A percentile compares a stretch with the other conserved stretches of the same genome.
Conservation (phyloP, 345 rosid species). For the Lepidium didymum region DNA sequence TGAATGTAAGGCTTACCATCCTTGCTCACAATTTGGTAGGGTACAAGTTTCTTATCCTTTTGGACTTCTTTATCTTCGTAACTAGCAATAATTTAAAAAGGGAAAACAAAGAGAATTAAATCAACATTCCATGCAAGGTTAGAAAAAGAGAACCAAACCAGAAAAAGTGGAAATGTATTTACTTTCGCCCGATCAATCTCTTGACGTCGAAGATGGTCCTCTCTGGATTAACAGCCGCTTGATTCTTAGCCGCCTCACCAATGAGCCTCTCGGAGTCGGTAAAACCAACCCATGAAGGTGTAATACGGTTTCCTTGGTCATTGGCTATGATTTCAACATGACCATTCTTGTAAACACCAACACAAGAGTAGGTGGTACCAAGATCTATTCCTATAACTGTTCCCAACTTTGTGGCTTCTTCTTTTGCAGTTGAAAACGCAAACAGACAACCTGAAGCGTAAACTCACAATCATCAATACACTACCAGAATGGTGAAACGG, state of each 20-base stretch:
- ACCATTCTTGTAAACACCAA: constrained; percentile 52
- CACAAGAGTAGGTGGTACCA: constrained; percentile 34
- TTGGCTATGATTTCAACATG: constrained; percentile 55
- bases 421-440: constrained; percentile 47
- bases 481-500: not conserved
- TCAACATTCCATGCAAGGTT: not conserved
- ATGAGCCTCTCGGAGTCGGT: constrained; percentile 53
- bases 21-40: constrained; percentile 65
- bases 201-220: constrained; percentile 50
- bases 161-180: not conserved
- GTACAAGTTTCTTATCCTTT: constrained; percentile 48
- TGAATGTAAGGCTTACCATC: constrained; percentile 70
- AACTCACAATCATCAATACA: not conserved
- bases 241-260: constrained; percentile 92
- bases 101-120: not conserved
- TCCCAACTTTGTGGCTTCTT: constrained; percentile 49
- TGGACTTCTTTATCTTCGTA: constrained; percentile 53
- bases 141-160: not conserved
- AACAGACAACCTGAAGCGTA: constrained; percentile 35
- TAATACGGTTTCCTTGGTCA: constrained; percentile 58
- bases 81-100: constrained; percentile 6
- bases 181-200: constrained; percentile 52
- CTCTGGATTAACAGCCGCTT: constrained; percentile 51
- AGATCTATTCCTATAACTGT: constrained; percentile 53
- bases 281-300: constrained; percentile 56